Evolutionary conservation across 768 basidiomycete genomes (phyloP).

Genomic region (Phanerochaete carnosa): DNA sequence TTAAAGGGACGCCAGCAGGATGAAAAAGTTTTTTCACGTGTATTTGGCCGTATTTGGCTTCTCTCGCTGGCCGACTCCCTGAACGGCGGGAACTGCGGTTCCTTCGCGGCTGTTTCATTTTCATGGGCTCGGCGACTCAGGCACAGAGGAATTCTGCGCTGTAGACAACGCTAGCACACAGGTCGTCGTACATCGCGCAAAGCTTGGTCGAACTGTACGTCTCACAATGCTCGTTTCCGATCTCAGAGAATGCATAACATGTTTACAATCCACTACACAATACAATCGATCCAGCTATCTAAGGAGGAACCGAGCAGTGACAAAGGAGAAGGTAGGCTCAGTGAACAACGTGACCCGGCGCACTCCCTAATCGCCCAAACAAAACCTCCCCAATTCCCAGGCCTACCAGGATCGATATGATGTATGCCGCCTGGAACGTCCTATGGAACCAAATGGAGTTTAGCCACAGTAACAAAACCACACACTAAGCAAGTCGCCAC

Average conservation of each 20-base stretch:
- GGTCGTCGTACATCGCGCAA: too few species aligned
- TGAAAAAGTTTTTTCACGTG: slow-evolving; percentile 27
- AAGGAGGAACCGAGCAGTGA: not conserved
- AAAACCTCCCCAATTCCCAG: slow-evolving; percentile 71
- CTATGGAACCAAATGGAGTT: slow-evolving; percentile 36
- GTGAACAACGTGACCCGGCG: slow-evolving; percentile 12
- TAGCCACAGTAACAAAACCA: slow-evolving; percentile 11
- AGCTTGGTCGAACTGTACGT: not conserved
- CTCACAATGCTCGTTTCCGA: not conserved
- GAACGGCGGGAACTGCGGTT: not conserved
- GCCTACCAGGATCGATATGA: slow-evolving; percentile 70
- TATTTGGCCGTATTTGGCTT: slow-evolving; percentile 18
- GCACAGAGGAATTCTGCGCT: too few species aligned
- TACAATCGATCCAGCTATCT: not conserved
- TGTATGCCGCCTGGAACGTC: slow-evolving; percentile 80
- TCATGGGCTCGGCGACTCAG: too few species aligned
- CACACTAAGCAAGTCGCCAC: slow-evolving; percentile 19
- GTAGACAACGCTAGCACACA: too few species aligned
- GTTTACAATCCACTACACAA: not conserved
- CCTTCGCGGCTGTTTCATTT: not conserved
- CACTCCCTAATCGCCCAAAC: slow-evolving; percentile 53
- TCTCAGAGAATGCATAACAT: not conserved
- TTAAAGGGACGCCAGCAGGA: slow-evolving; percentile 8
- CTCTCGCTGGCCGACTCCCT: not conserved
- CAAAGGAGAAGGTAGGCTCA: not conserved